Base-by-base conservation (phyloP, 306 rosid species). In the Cucurbita maxima region DNA sequence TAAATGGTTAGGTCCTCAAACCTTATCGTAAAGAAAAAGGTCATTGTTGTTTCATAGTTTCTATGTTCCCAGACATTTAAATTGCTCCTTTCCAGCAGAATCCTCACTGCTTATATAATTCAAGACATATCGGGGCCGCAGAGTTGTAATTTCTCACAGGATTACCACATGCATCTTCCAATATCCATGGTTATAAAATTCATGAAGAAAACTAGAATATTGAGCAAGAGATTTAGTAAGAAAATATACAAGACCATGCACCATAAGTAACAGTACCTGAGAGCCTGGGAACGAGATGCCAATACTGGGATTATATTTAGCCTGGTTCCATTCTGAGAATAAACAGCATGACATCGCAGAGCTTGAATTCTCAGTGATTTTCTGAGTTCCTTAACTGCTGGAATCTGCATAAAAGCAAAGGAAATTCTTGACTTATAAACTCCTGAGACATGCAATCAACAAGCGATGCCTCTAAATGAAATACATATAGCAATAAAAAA, bases 271-370 rank as follows among this genome's bases (percentile, higher is more conserved):
- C 30, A 8, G 67, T 89, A 95, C 99, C 99, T 91, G 83, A 95
- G 97, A 72, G 99, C 96, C 78, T 95, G 97, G 76, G 96, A 86
- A 70, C 99, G 97, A 87, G 99, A 95, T 56, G 99, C 99, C 82
- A 87, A 73, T 11, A 95, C 96, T 16, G 99, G 99, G 84, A 95
- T 89, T 59, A 95, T 90, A 59, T 95, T 89, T 79, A 95, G 79
- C 66, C 97, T 88, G 62, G 82, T 79, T 75, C 99, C 97, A 62
- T 91, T 88, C 81, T 95, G 96, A 80, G 96, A 86, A 86, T 95
- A 91, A 81, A 95, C 85, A 72, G 82, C 92, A 84, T 88, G 97
- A 83, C 99, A 86, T 51, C 99, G 97, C n/a, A 95, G 83, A 81
- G 96, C 97, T 83, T 89, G 99, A 81, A 89, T 91, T 83, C 99